Evolutionary conservation across 176 grass and related monocot genomes (phyloP).

Genomic region (Oryza glaberrima): DNA sequence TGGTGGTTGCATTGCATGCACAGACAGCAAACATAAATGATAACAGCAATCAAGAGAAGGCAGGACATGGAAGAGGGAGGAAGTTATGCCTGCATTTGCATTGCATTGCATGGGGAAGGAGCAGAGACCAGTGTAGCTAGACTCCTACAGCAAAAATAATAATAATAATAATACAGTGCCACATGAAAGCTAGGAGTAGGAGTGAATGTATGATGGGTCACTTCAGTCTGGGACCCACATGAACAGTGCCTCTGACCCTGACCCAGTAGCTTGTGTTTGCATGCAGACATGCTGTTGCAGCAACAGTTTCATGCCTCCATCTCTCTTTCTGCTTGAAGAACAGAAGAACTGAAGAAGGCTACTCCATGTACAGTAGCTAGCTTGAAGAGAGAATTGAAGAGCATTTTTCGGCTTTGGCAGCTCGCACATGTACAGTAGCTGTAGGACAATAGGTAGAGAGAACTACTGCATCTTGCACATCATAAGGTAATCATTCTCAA

Average conservation of each 20-base stretch:
- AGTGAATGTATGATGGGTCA: conserved; percentile 37
- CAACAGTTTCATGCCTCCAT: neutral
- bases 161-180: neutral
- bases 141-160: neutral
- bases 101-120: conserved; percentile 41
- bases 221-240: neutral
- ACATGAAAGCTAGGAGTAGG: conserved; percentile 20
- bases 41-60: conserved; percentile 32
- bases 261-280: neutral
- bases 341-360: neutral
- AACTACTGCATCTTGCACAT: conserved; percentile 4
- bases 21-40: conserved; percentile 33
- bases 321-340: conserved; percentile 4
- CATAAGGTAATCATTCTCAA: conserved; percentile 38
- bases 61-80: neutral
- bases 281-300: neutral
- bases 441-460: conserved; percentile 14
- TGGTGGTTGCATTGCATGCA: conserved; percentile 1
- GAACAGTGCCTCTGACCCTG: conserved; percentile 20
- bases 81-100: neutral
- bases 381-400: neutral
- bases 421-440: neutral
- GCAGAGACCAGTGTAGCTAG: conserved; percentile 7
- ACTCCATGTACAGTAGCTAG: neutral
- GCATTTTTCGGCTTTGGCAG: neutral